Conservation (phyloP, 2,329 filamentous ascomycete species). For the Ceratocystis cacaofunesta region DNA sequence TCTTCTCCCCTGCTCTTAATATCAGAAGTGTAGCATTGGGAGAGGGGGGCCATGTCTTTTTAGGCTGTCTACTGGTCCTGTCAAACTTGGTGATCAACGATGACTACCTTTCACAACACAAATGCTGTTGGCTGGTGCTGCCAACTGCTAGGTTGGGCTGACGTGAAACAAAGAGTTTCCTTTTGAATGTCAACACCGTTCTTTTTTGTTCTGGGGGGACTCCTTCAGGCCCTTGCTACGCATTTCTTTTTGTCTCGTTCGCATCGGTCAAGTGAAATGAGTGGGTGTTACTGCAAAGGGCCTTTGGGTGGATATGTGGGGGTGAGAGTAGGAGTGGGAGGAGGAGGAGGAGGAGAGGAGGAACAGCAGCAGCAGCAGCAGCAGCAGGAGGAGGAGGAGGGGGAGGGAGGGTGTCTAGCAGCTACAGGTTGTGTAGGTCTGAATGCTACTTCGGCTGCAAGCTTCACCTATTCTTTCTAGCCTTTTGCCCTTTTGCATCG, state of each 20-base stretch:
- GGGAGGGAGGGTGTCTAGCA: background rate
- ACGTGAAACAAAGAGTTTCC: background rate
- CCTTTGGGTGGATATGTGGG: background rate
- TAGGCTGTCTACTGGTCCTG: background rate
- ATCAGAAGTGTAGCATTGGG: background rate
- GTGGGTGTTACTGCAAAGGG: background rate
- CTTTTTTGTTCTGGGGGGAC: no score
- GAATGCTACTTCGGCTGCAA: background rate
- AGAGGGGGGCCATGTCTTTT: background rate
- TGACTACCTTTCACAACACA: background rate
- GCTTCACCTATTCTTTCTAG: background rate
- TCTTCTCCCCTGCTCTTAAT: background rate
- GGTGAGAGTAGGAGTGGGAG: no score
- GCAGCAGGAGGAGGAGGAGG: background rate
- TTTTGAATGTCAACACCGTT: background rate
- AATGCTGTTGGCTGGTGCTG: background rate
- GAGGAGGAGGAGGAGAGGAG: background rate
- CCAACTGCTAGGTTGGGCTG: background rate
- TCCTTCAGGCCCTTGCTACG: no score
- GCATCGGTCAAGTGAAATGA: background rate
- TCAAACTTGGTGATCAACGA: slow-evolving; percentile 1
- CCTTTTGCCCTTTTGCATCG: background rate
- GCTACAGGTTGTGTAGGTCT: background rate
- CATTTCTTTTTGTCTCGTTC: background rate
- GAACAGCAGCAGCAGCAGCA: background rate